Evolutionary conservation across 257 asterid species (phyloP), one percentile per base, ranked within the genome.

Genomic region (Henckelia pumila): DNA sequence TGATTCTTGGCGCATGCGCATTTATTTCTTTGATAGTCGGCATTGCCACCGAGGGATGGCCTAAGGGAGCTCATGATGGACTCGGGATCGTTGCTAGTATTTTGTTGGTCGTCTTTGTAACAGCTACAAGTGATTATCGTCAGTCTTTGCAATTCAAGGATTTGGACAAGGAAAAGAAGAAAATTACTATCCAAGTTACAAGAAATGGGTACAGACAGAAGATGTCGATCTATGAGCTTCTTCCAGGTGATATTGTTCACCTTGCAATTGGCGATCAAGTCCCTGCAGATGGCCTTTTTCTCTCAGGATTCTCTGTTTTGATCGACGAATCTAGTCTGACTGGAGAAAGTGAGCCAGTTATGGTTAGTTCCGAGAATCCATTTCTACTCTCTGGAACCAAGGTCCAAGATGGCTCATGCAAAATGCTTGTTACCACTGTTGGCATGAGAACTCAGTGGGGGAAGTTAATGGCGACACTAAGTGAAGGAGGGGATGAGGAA

Each of bases 391-490:
- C 97, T 1, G 97, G 97, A 32, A 88, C 97, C 6, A 91, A 88
- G 76, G 96, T 91, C 47, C 97, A 91, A 74, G 96, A 91, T 40
- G 97, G 97, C 13, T 80, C 97, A 30, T 88, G 97, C 81, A 91
- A 85, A 80, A 91, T 91, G 97, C 73, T 91, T 72, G 78, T 91
- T 5, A 88, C 96, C 2, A 86, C 92, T 55, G 97, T 91, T 13
- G 97, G 97, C 50, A 91, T 91, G 97, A 83, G 88, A 73, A 91
- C 97, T 10, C 97, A 91, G 60, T 91, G 97, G 97, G 97, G 97
- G 19, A 88, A 88, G 61, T 64, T 91, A 44, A 83, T 91, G 95
- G 97, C 93, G 5, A 91, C 96, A 5, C 77, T 91, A 4, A 86
- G 95, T 52, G 95, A 91, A 79, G 97, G 97, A 20, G 96, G 97